These are phyloP conservation scores for Gracilaria domingensis DNA, from an alignment of 23 red algal genomes.

Conservation along the genomic window DNA sequence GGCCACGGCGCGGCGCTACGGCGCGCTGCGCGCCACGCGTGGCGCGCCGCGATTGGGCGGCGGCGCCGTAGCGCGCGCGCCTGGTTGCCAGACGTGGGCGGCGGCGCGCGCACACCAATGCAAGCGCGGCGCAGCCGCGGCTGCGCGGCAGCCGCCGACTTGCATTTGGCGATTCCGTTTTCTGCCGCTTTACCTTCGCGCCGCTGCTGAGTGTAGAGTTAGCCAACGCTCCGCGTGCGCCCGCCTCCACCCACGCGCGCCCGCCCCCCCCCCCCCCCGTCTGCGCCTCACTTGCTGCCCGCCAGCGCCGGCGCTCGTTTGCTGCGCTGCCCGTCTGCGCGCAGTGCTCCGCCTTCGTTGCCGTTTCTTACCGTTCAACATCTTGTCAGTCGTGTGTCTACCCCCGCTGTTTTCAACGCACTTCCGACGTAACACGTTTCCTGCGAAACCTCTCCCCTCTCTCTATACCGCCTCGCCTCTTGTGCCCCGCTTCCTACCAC, in stretches of 20 bases:
- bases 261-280: background rate
- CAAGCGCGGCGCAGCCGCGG: background rate
- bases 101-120: background rate
- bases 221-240: too few species aligned
- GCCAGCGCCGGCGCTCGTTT: background rate
- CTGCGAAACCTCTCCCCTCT: too few species aligned
- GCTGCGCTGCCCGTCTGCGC: too few species aligned
- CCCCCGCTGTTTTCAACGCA: too few species aligned
- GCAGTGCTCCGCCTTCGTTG: background rate
- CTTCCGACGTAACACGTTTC: too few species aligned
- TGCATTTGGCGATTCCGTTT: background rate
- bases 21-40: background rate
- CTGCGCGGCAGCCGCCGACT: background rate
- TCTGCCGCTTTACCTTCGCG: too few species aligned
- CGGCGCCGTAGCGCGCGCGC: background rate
- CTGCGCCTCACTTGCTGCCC: too few species aligned
- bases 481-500: too few species aligned
- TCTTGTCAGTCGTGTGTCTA: background rate
- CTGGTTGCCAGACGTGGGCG: background rate
- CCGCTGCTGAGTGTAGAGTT: too few species aligned
- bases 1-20: background rate
- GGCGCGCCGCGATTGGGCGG: background rate
- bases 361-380: slow-evolving; percentile 6
- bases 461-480: too few species aligned
- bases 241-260: background rate